These are phyloP conservation scores for Coemansia brasiliensis DNA, from an alignment of 192 early-diverging fungal genomes.

Conservation along the genomic window DNA sequence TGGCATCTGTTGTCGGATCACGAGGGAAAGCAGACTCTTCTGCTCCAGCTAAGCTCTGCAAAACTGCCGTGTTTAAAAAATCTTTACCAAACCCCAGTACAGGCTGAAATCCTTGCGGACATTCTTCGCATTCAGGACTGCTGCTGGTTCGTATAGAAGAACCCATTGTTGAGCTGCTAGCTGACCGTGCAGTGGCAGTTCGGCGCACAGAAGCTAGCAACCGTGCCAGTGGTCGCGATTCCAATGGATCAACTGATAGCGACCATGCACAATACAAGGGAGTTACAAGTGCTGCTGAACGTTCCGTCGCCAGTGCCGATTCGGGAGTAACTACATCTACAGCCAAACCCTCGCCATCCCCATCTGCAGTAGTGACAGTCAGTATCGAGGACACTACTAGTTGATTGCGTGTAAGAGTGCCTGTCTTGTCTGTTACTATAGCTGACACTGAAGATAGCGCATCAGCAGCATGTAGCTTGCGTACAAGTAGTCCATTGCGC, in stretches of 20 bases:
- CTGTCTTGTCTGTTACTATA: constrained; percentile 74
- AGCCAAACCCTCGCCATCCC: constrained; percentile 12
- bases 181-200: constrained; percentile 1
- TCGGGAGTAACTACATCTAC: constrained; percentile 47
- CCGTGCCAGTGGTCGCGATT: constrained; percentile 28
- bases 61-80: constrained; percentile 42
- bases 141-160: neutral
- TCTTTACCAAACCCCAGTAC: constrained; percentile 47
- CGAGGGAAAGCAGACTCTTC: constrained; percentile 10
- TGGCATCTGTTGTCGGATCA: constrained; percentile 16
- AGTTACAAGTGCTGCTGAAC: constrained; percentile 27
- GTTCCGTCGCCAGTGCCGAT: constrained; percentile 14
- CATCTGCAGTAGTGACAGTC: constrained; percentile 4
- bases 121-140: neutral
- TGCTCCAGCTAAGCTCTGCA: constrained; percentile 21
- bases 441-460: constrained; percentile 63
- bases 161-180: constrained; percentile 1
- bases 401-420: constrained; percentile 67
- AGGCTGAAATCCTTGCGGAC: constrained; percentile 10
- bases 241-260: constrained; percentile 43
- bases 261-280: constrained; percentile 44
- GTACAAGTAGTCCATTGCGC: constrained; percentile 60
- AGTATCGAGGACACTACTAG: constrained; percentile 57
- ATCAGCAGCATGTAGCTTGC: constrained; percentile 64
- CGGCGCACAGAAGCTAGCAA: constrained; percentile 9